Conservation (phyloP, 2,329 filamentous ascomycete species). For the Colletotrichum spaethianum region DNA sequence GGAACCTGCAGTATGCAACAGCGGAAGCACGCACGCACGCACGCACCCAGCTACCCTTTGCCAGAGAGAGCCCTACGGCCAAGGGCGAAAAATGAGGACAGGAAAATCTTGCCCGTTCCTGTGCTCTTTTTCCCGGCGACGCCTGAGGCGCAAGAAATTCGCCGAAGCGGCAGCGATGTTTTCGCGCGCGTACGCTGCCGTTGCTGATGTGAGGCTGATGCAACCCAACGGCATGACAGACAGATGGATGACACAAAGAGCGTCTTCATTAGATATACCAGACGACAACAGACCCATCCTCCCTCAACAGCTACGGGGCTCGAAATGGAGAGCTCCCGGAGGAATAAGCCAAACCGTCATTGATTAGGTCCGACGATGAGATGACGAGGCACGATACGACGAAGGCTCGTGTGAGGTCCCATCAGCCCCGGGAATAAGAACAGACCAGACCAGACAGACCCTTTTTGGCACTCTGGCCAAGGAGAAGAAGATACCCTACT, state of each 20-base stretch:
- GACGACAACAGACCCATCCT: slow-evolving; percentile 23
- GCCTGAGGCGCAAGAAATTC: neutral
- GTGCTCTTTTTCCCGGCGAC: neutral
- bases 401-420: neutral
- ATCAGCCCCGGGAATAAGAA: neutral
- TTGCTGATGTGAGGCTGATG: slow-evolving; percentile 1
- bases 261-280: slow-evolving; percentile 1
- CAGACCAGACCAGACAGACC: neutral
- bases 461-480: slow-evolving; percentile 11
- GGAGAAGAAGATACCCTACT: slow-evolving; percentile 1
- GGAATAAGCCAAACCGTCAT: slow-evolving; percentile 15
- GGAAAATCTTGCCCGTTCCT: neutral
- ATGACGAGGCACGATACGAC: slow-evolving; percentile 13
- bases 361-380: slow-evolving; percentile 18
- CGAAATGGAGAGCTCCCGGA: neutral
- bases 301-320: neutral
- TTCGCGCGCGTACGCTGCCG: neutral
- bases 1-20: slow-evolving; percentile 12
- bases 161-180: slow-evolving; percentile 5
- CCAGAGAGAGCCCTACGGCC: neutral
- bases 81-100: neutral
- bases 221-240: neutral
- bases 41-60: neutral
- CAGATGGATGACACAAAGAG: slow-evolving; percentile 11
- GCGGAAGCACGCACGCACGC: slow-evolving; percentile 1